Base-by-base conservation (phyloP, 257 asterid species). In the Capsicum baccatum region DNA sequence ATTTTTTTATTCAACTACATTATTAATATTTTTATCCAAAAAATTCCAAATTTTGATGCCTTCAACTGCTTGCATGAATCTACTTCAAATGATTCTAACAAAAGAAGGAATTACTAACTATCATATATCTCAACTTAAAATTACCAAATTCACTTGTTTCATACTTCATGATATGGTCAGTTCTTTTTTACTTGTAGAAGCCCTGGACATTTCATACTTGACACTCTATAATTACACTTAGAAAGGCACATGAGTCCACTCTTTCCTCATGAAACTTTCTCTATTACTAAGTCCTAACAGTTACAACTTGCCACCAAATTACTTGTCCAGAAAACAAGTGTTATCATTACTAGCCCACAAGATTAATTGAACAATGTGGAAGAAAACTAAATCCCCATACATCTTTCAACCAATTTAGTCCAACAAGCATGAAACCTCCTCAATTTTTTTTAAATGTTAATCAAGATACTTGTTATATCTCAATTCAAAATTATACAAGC, bases 1-100 rank as follows among this genome's bases (percentile, higher is more conserved):
- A 48, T 47, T 42, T 19, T 63, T 62, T 63, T 73, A 73, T 73
- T 74, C 12, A 17, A 74, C 60, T 74, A 74, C 60, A 59, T 74
- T 19, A 13, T 74, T 19, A 48, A 73, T 21, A 74, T 12, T 52
- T 9, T 52, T 76, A 19, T 76, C 48, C 5, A 76, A 13, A 76
- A 76, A 8, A 8, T 6, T 76, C 39, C 81, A 52, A 19, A 16
- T 76, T 52, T 52, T 5, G 3, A 76, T 26, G 6, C 48, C 47
- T 0, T 50, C 63, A 76, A 76, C 14, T 74, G 60, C 63, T 21
- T 26, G 63, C 9, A 0, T 52, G 63, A 76, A 52, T 52, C 63
- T 52, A 76, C 63, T 52, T 26, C 81, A 26, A 48, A 54, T 76
- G 15, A 26, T 76, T 76, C 64, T 54, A 14, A 76, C 48, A 76